Conservation (phyloP, 139 green algal species). For the Micromonas commoda region DNA sequence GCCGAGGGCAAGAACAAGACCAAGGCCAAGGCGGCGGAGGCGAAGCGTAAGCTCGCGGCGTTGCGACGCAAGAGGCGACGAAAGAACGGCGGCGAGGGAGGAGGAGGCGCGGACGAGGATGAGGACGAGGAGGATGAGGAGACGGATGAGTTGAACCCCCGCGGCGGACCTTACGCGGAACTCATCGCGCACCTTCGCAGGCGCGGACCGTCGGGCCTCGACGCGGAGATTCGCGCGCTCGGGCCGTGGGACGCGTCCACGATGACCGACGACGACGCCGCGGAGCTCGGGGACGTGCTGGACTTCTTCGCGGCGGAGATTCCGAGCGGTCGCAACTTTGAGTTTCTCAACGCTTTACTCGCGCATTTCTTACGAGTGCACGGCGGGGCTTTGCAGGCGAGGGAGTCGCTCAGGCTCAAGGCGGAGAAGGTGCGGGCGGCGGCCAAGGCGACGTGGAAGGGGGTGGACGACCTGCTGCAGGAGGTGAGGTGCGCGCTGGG, state of each 20-base stretch:
- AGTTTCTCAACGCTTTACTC: conserved; percentile 61
- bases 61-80: neutral
- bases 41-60: neutral
- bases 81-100: neutral
- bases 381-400: conserved; percentile 53
- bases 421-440: conserved; percentile 36
- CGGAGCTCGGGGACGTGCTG: conserved; percentile 58
- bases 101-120: neutral
- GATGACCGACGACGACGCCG: conserved; percentile 34
- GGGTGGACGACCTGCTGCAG: conserved; percentile 16
- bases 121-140: neutral
- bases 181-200: neutral
- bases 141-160: neutral
- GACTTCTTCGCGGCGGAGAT: conserved; percentile 51
- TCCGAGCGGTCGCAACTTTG: conserved; percentile 58
- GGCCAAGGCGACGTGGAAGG: conserved; percentile 30
- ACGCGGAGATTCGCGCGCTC: conserved; percentile 64
- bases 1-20: neutral
- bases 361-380: conserved; percentile 45
- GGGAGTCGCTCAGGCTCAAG: conserved; percentile 37
- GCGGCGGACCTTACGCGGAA: neutral
- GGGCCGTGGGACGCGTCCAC: conserved; percentile 38
- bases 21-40: neutral
- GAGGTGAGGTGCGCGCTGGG: conserved; percentile 57
- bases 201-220: conserved; percentile 51